A percentile compares a stretch with the other conserved stretches of the same genome.
phyloP scores from a whole-genome alignment of 23 red algal species.

The Gracilaria gracilis region DNA sequence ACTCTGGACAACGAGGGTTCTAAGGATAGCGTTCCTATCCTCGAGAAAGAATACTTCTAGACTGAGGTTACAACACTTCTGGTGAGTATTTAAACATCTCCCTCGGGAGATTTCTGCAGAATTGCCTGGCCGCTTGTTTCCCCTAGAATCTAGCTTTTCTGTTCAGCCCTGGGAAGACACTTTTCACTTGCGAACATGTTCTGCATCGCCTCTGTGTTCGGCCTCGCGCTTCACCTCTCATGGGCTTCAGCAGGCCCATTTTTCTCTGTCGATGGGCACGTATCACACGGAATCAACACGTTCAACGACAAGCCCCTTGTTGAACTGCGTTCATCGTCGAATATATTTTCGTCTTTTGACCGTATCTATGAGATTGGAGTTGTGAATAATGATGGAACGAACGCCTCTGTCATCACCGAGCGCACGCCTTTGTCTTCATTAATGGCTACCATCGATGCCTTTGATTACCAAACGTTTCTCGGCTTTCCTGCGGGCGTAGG shows the following conservation, averaged over 20 bases:
- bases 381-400: not conserved
- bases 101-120: too few species aligned
- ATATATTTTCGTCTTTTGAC: not conserved
- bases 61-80: too few species aligned
- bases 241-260: not conserved
- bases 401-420: slow-evolving; percentile 28
- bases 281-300: slow-evolving; percentile 39
- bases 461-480: slow-evolving; percentile 17
- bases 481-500: slow-evolving; percentile 29
- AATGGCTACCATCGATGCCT: slow-evolving; percentile 26
- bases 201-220: too few species aligned
- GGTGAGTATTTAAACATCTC: too few species aligned
- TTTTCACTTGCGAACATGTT: too few species aligned
- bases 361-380: slow-evolving; percentile 29
- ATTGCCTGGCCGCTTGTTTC: too few species aligned
- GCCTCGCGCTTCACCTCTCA: too few species aligned
- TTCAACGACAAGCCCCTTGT: slow-evolving; percentile 41
- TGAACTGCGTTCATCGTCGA: not conserved
- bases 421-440: slow-evolving; percentile 8
- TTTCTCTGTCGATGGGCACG: slow-evolving; percentile 35
- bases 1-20: too few species aligned
- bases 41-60: too few species aligned
- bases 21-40: too few species aligned
- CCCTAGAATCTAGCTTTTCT: too few species aligned
- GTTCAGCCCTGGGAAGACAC: too few species aligned